Percentiles rank a stretch among this genome's conserved stretches.
phyloP scores from a whole-genome alignment of 2,329 filamentous ascomycete species.

The Biscogniauxia mediterranea region DNA sequence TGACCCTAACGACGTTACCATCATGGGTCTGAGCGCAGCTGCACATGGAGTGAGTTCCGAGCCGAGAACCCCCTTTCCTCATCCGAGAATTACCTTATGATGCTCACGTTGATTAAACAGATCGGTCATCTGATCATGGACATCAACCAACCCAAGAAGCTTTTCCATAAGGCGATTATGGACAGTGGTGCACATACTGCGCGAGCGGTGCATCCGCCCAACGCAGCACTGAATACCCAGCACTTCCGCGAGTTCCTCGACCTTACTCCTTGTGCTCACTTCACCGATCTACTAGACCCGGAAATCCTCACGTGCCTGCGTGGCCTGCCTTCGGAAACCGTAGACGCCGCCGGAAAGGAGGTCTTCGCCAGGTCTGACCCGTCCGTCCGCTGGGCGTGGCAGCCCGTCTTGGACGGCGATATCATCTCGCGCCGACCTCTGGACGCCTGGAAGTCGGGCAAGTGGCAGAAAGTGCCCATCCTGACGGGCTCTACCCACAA shows the following conservation, averaged over 20 bases:
- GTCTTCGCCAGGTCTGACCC: constrained; percentile 30
- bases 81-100: neutral
- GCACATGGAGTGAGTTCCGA: neutral
- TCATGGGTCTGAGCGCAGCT: neutral
- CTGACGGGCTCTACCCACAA: constrained; percentile 31
- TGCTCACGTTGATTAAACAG: constrained; percentile 1
- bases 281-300: constrained; percentile 23
- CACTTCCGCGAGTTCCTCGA: constrained; percentile 32
- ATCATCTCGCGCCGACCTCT: constrained; percentile 31
- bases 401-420: constrained; percentile 31
- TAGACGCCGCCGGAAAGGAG: constrained; percentile 28
- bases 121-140: constrained; percentile 36
- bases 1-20: neutral
- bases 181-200: constrained; percentile 33
- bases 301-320: constrained; percentile 29
- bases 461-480: constrained; percentile 32
- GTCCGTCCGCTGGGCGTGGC: constrained; percentile 34
- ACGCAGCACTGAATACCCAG: constrained; percentile 25
- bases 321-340: constrained; percentile 21
- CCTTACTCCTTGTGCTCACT: constrained; percentile 27
- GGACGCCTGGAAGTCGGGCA: constrained; percentile 33
- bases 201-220: constrained; percentile 27
- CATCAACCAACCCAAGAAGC: constrained; percentile 30
- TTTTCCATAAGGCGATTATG: constrained; percentile 35
- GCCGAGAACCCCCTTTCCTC: neutral